phyloP scores from a whole-genome alignment of 768 basidiomycete genomes.

The Suillus discolor region DNA sequence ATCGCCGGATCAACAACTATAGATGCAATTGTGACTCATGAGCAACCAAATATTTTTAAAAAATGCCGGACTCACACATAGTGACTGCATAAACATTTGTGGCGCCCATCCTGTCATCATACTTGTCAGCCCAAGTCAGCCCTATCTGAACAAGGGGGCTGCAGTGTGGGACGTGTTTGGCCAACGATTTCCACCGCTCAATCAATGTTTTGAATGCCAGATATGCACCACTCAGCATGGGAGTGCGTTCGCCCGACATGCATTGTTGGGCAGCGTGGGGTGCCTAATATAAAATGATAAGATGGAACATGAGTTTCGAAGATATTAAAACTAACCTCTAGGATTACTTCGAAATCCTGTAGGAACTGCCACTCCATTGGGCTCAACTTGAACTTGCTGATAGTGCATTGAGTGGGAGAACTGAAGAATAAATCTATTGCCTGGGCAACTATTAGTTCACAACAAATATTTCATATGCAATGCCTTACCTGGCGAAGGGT shows the following conservation, averaged over 20 bases:
- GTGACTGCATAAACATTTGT: not conserved
- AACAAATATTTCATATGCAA: not conserved
- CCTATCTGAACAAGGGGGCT: conserved; percentile 2
- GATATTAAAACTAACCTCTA: conserved; percentile 7
- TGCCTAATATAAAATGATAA: conserved; percentile 4
- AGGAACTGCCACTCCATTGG: conserved; percentile 5
- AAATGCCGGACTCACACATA: conserved; percentile 1
- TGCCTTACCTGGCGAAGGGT: conserved; percentile 10
- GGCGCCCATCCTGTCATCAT: not conserved
- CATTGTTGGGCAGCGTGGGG: not conserved
- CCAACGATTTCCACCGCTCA: conserved; percentile 1
- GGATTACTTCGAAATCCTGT: conserved; percentile 8
- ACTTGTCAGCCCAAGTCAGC: not conserved
- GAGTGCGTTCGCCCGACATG: conserved; percentile 4
- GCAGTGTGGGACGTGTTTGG: not conserved
- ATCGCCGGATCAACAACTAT: not conserved
- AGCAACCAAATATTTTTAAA: not conserved
- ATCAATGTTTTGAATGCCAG: conserved; percentile 4
- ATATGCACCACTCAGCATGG: conserved; percentile 6
- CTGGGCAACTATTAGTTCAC: conserved; percentile 2
- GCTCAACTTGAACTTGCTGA: not conserved
- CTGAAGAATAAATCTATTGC: conserved; percentile 7
- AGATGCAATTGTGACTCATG: not conserved
- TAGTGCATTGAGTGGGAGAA: not conserved
- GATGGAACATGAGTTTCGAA: not conserved